These are phyloP conservation scores for Phytophthora sojae DNA, from an alignment of 352 stramenopile genomes.

Conservation along the genomic window DNA sequence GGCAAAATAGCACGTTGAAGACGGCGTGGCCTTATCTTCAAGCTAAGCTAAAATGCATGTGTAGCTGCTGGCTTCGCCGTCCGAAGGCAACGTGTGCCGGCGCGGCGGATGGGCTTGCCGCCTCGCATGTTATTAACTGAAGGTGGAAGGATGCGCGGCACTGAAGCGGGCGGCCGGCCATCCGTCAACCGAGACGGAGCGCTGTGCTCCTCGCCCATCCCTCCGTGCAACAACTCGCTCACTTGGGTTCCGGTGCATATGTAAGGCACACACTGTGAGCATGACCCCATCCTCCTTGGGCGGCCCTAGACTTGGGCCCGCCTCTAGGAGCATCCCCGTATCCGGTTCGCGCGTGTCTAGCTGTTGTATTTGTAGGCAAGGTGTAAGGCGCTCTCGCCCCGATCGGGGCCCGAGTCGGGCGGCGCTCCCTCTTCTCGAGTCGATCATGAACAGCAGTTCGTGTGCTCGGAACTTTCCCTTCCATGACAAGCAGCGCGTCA, in stretches of 20 bases:
- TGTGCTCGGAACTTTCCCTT: constrained; percentile 2
- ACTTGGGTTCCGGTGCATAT: constrained; percentile 27
- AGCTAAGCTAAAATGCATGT: no score
- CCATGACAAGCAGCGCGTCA: constrained; percentile 27
- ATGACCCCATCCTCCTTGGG: constrained; percentile 4
- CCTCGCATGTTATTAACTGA: constrained; percentile 25
- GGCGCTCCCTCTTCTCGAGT: background rate
- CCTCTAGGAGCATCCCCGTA: constrained; percentile 33
- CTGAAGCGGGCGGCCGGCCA: constrained; percentile 9
- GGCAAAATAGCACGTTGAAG: constrained; percentile 14
- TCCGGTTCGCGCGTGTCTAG: constrained; percentile 34
- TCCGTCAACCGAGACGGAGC: constrained; percentile 10
- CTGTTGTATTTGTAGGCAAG: background rate
- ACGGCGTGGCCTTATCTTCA: constrained; percentile 4
- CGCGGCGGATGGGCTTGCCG: constrained; percentile 16
- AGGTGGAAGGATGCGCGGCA: constrained; percentile 27
- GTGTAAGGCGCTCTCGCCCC: no score
- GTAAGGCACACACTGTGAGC: no score
- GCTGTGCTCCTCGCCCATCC: background rate
- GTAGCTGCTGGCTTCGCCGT: constrained; percentile 12
- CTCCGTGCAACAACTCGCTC: constrained; percentile 10
- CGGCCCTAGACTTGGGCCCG: background rate
- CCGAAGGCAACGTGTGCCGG: background rate
- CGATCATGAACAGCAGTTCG: constrained; percentile 20
- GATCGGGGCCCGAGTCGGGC: background rate